Conservation (phyloP, 345 rosid genomes). For the Viola odorata region DNA sequence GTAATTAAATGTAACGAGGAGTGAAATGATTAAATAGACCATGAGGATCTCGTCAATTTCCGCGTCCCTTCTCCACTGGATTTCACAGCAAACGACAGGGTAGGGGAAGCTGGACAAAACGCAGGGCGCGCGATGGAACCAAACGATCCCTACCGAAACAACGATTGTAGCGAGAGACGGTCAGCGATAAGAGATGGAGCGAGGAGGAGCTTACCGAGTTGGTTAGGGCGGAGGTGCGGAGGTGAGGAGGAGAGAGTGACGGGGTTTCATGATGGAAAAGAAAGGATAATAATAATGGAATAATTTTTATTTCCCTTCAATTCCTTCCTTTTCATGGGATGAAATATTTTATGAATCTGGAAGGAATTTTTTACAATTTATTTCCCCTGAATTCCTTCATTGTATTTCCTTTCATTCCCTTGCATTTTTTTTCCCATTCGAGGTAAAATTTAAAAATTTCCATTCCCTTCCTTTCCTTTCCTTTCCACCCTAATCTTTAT, state of each 20-base stretch:
- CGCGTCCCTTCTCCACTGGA: slow-evolving; percentile 23
- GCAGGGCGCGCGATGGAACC: slow-evolving; percentile 22
- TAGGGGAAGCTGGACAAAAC: neutral
- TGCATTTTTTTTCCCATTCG: too few species aligned
- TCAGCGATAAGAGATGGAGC: neutral
- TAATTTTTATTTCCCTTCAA: too few species aligned
- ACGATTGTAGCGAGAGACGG: neutral
- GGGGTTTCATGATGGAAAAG: slow-evolving; percentile 6
- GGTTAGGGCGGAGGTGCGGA: slow-evolving; percentile 6
- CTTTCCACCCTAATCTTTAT: too few species aligned
- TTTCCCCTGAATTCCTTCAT: too few species aligned
- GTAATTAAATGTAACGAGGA: neutral
- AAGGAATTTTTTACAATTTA: too few species aligned
- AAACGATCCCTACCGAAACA: slow-evolving; percentile 17
- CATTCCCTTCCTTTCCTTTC: too few species aligned
- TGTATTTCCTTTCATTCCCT: too few species aligned
- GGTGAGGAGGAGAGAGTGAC: slow-evolving; percentile 14
- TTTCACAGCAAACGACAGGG: slow-evolving; percentile 33
- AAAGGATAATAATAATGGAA: too few species aligned
- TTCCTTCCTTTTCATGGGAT: too few species aligned
- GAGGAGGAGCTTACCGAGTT: slow-evolving; percentile 18
- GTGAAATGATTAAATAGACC: slow-evolving; percentile 24
- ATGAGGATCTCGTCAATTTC: slow-evolving; percentile 83
- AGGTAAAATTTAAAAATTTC: too few species aligned
- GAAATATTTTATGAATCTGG: too few species aligned